phyloP scores from a whole-genome alignment of 1,284 basidiomycete genomes.

The Boletus calvinii region DNA sequence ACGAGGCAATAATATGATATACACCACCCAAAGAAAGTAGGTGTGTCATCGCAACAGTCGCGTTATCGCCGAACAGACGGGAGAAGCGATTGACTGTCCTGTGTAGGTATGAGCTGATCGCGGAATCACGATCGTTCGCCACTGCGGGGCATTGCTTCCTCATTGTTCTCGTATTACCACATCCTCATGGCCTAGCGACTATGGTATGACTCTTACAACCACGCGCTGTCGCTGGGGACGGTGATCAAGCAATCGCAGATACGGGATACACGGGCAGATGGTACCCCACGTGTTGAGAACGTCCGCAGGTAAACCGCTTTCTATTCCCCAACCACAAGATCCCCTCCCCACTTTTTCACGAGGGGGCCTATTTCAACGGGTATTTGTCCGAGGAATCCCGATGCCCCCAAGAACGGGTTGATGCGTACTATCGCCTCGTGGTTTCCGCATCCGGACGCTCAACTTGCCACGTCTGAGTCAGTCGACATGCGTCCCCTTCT shows the following conservation, averaged over 20 bases:
- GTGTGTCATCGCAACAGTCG: conserved; percentile 7
- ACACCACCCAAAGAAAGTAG: conserved; percentile 1
- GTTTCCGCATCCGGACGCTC: conserved; percentile 13
- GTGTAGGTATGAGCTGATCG: conserved; percentile 12
- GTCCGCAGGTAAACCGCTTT: neutral
- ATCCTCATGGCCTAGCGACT: neutral
- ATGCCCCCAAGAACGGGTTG: conserved; percentile 1
- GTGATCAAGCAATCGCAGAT: conserved; percentile 12
- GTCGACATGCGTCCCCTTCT: neutral
- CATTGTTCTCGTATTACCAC: conserved; percentile 20
- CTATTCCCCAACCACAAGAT: neutral
- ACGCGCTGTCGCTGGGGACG: neutral
- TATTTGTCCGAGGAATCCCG: conserved; percentile 22
- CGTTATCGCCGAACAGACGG: conserved; percentile 20
- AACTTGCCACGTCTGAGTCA: conserved; percentile 6
- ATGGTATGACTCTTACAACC: conserved; percentile 4
- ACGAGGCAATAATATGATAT: conserved; percentile 19
- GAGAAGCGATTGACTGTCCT: conserved; percentile 20
- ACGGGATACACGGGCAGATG: neutral
- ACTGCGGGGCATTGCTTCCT: conserved; percentile 16
- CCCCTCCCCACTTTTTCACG: conserved; percentile 1
- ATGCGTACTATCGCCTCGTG: conserved; percentile 24
- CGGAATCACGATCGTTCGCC: conserved; percentile 10
- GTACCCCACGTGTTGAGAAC: conserved; percentile 16
- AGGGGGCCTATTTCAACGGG: neutral